Percentiles rank a stretch among this genome's conserved stretches.
These are phyloP conservation scores for Arthroderma sp. DNA, from an alignment of 2,329 filamentous ascomycete species.

Conservation along the genomic window DNA sequence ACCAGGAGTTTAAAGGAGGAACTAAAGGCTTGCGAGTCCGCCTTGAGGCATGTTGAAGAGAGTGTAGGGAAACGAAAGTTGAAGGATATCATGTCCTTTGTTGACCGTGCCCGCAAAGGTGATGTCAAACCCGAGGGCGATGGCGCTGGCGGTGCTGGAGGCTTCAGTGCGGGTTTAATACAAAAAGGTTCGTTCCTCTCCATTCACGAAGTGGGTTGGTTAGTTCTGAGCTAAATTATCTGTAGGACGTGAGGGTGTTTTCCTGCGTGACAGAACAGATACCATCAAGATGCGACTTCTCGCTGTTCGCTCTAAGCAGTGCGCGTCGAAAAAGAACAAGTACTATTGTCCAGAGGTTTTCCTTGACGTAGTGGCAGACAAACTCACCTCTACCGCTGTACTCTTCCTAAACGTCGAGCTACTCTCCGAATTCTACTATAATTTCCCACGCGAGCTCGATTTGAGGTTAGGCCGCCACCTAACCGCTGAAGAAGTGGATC, in stretches of 20 bases:
- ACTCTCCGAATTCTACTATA: slow-evolving; percentile 93
- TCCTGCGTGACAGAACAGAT: slow-evolving; percentile 80
- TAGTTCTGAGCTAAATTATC: slow-evolving; percentile 8
- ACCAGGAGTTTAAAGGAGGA: slow-evolving; percentile 72
- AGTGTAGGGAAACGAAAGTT: slow-evolving; percentile 70
- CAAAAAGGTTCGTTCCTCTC: slow-evolving; percentile 51
- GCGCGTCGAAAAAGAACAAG: slow-evolving; percentile 70
- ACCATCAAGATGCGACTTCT: slow-evolving; percentile 81
- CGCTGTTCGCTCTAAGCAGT: slow-evolving; percentile 84
- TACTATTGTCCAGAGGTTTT: slow-evolving; percentile 96
- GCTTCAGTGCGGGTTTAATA: slow-evolving; percentile 81
- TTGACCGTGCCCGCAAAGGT: slow-evolving; percentile 78
- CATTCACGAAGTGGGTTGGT: not conserved
- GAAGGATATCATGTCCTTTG: slow-evolving; percentile 76
- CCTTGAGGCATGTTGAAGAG: slow-evolving; percentile 62
- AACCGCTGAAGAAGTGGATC: slow-evolving; percentile 66
- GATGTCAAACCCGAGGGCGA: slow-evolving; percentile 77
- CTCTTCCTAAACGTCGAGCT: slow-evolving; percentile 96
- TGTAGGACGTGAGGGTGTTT: slow-evolving; percentile 77
- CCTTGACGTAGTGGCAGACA: slow-evolving; percentile 90
- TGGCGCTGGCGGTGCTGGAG: slow-evolving; percentile 71
- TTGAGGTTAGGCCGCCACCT: slow-evolving; percentile 70
- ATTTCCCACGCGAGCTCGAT: slow-evolving; percentile 88
- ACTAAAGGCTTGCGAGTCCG: slow-evolving; percentile 67
- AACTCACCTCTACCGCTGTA: slow-evolving; percentile 86